Conservation (phyloP, 176 grass and related monocot genomes). For the Cocos nucifera region DNA sequence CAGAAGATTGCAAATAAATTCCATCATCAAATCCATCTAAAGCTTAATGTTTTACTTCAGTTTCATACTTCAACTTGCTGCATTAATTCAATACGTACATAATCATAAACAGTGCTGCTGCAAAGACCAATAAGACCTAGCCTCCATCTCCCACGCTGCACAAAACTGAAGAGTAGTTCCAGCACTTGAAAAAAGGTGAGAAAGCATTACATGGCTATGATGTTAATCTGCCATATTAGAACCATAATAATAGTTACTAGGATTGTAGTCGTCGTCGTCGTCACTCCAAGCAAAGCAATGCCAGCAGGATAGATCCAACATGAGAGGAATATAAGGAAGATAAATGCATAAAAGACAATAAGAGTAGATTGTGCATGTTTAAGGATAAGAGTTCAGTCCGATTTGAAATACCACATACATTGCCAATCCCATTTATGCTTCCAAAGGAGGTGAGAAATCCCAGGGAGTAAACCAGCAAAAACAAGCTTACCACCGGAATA, state of each 20-base stretch:
- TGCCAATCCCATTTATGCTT: constrained; percentile 90
- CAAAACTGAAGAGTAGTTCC: constrained; percentile 82
- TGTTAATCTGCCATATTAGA: constrained; percentile 97
- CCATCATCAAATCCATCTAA: constrained; percentile 66
- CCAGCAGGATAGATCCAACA: constrained; percentile 37
- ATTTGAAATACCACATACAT: constrained; percentile 70
- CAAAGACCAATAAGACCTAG: constrained; percentile 84
- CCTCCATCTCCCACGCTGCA: constrained; percentile 71
- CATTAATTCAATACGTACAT: constrained; percentile 98
- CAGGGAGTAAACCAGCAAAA: constrained; percentile 73
- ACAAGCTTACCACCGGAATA: constrained; percentile 92
- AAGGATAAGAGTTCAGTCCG: not conserved
- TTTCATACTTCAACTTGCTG: constrained; percentile 88
- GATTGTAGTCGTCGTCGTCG: constrained; percentile 93
- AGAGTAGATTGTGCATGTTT: not conserved
- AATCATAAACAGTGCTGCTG: constrained; percentile 61
- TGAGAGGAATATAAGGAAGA: not conserved
- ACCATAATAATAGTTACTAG: constrained; percentile 95
- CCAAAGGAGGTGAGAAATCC: constrained; percentile 67
- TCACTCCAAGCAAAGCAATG: constrained; percentile 83
- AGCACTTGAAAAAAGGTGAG: constrained; percentile 62
- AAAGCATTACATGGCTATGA: constrained; percentile 74
- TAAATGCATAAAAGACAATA: not conserved
- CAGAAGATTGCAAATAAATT: constrained; percentile 70
- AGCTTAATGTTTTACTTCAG: constrained; percentile 92